Percentiles rank a stretch among this genome's conserved stretches.
Conservation (phyloP, 192 early-diverging fungal genomes). For the Gonapodya sp. region DNA sequence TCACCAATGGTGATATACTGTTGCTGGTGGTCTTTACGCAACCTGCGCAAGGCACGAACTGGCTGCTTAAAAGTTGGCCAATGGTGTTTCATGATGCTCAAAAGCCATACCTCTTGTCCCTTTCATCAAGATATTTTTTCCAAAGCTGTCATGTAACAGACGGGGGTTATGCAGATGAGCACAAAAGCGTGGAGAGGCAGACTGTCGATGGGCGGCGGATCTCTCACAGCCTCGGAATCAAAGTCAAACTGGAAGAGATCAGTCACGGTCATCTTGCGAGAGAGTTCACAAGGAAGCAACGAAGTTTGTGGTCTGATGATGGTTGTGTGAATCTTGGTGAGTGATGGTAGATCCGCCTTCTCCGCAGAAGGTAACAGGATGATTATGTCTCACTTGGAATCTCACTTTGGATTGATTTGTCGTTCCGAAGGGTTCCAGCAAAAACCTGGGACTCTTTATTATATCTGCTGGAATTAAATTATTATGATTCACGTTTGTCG, state of each 20-base stretch:
- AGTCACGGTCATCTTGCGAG: neutral
- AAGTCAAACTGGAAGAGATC: neutral
- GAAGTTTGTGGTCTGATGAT: no score
- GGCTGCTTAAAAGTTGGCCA: neutral
- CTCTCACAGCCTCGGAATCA: slow-evolving; percentile 2
- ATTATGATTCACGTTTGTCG: no score
- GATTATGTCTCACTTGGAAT: no score
- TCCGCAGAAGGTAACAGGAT: no score
- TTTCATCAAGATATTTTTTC: slow-evolving; percentile 1
- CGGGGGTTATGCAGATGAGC: neutral
- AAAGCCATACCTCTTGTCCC: neutral
- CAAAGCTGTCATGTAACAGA: neutral
- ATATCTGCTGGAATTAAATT: no score
- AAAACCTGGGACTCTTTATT: no score
- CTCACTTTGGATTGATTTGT: no score
- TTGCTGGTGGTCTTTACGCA: neutral
- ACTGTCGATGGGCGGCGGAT: no score
- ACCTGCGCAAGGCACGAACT: neutral
- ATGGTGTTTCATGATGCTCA: neutral
- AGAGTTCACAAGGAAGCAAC: no score
- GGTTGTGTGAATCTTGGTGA: no score
- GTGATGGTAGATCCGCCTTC: no score
- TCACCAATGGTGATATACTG: slow-evolving; percentile 9
- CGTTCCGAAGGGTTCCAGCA: no score
- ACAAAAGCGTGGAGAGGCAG: neutral